Evolutionary conservation across 31 red algal species (phyloP).

Genomic region (Porphyra umbilicalis): DNA sequence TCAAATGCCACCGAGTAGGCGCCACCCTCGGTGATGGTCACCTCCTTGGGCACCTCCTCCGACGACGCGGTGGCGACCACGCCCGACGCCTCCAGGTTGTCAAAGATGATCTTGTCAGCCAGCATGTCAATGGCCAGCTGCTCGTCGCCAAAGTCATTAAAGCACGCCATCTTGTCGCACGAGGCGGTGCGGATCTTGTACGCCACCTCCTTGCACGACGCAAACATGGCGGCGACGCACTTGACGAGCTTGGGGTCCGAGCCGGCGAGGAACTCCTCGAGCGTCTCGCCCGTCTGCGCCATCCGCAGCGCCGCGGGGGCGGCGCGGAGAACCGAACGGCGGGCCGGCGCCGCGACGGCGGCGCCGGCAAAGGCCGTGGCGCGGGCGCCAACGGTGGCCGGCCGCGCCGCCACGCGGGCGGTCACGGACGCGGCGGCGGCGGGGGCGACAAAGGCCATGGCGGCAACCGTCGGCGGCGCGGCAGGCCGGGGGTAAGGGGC

Average conservation of each 20-base stretch:
- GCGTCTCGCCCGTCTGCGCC: slow-evolving; percentile 47
- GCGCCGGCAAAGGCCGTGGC: neutral
- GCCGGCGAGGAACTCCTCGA: slow-evolving; percentile 66
- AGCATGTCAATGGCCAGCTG: slow-evolving; percentile 96
- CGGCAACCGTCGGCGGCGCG: neutral
- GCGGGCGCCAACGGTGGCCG: neutral
- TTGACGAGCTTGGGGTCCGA: slow-evolving; percentile 60
- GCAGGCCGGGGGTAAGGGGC: neutral
- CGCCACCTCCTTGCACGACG: slow-evolving; percentile 93
- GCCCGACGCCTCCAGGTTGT: slow-evolving; percentile 62
- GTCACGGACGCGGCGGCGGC: neutral
- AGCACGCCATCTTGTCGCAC: slow-evolving; percentile 94
- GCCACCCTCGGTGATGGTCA: slow-evolving; percentile 48
- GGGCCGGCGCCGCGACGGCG: neutral
- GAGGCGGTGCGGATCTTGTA: slow-evolving; percentile 98
- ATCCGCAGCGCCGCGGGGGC: slow-evolving; percentile 5
- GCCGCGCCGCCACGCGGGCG: neutral
- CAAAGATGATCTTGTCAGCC: slow-evolving; percentile 93
- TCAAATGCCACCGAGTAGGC: slow-evolving; percentile 98
- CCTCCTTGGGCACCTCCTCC: slow-evolving; percentile 88
- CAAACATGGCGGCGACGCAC: slow-evolving; percentile 78
- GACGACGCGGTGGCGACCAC: slow-evolving; percentile 81
- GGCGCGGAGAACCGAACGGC: neutral
- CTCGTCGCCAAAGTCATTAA: slow-evolving; percentile 99
- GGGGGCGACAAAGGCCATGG: neutral